Evolutionary conservation across 176 grass and related monocot genomes (phyloP).

Genomic region (Ananas comosus): DNA sequence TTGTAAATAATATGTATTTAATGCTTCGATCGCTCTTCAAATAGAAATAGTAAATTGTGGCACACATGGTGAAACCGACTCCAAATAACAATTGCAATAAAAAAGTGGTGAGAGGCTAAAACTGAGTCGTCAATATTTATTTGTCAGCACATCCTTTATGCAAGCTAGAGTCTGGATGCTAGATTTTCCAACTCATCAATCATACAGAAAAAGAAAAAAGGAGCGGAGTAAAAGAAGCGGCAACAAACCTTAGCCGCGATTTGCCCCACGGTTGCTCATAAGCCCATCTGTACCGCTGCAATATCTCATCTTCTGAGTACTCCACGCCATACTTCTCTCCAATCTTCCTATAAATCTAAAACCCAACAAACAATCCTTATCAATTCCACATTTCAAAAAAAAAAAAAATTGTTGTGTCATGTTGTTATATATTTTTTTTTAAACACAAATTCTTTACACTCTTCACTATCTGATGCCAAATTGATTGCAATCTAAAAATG

Average conservation of each 20-base stretch:
- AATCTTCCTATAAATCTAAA: slow-evolving; percentile 68
- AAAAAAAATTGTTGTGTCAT: not conserved
- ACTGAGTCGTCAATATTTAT: too few species aligned
- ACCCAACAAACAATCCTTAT: not conserved
- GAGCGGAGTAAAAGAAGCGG: not conserved
- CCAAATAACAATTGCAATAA: too few species aligned
- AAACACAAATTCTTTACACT: not conserved
- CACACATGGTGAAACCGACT: too few species aligned
- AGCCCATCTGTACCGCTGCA: slow-evolving; percentile 51
- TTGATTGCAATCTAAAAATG: too few species aligned
- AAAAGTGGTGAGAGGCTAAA: too few species aligned
- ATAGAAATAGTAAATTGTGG: too few species aligned
- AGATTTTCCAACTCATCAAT: too few species aligned
- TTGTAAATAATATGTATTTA: too few species aligned
- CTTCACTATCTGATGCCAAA: too few species aligned
- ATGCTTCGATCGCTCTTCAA: too few species aligned
- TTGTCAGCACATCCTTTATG: too few species aligned
- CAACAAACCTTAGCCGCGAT: slow-evolving; percentile 67
- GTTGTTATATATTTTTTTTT: not conserved
- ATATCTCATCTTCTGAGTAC: slow-evolving; percentile 83
- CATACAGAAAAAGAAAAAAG: not conserved
- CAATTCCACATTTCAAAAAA: not conserved
- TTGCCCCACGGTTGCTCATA: slow-evolving; percentile 82
- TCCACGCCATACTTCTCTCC: slow-evolving; percentile 88
- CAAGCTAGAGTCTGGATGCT: too few species aligned